Conservation (phyloP, 2,329 filamentous ascomycete genomes). For the Fusarium acutatum region DNA sequence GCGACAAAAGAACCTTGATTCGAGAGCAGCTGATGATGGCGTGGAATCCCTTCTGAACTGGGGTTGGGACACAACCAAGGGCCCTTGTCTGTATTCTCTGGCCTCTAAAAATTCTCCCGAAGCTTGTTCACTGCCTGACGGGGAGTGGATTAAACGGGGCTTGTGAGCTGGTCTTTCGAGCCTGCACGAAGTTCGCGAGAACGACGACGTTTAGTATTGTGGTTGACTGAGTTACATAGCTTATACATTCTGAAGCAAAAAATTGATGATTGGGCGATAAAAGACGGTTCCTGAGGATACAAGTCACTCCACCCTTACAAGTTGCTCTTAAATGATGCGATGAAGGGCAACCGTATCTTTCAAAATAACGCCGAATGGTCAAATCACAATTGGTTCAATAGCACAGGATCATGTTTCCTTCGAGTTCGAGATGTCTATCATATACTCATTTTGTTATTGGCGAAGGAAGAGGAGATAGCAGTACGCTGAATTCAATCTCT, state of each 20-base stretch:
- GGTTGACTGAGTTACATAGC: no score
- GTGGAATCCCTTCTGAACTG: no score
- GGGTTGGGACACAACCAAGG: no score
- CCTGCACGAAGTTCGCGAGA: no score
- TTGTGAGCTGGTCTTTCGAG: background rate
- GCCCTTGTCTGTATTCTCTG: background rate
- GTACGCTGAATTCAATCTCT: fast-evolving
- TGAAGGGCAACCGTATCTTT: background rate
- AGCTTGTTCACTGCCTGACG: background rate
- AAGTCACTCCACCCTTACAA: background rate
- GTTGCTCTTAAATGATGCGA: background rate
- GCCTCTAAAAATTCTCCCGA: no score
- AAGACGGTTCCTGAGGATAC: fast-evolving
- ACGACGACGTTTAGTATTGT: no score
- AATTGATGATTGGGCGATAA: no score
- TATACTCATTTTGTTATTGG: background rate
- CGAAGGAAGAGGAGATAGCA: fast-evolving
- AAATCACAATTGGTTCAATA: fast-evolving
- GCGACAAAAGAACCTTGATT: background rate
- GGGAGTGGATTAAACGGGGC: background rate
- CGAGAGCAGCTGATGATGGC: no score
- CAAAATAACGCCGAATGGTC: fast-evolving
- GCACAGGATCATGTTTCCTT: background rate
- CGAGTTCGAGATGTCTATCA: background rate
- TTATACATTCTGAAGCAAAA: background rate